Evolutionary conservation across 1,284 basidiomycete genomes (phyloP).

Genomic region (Tetrapyrgos nigripes): DNA sequence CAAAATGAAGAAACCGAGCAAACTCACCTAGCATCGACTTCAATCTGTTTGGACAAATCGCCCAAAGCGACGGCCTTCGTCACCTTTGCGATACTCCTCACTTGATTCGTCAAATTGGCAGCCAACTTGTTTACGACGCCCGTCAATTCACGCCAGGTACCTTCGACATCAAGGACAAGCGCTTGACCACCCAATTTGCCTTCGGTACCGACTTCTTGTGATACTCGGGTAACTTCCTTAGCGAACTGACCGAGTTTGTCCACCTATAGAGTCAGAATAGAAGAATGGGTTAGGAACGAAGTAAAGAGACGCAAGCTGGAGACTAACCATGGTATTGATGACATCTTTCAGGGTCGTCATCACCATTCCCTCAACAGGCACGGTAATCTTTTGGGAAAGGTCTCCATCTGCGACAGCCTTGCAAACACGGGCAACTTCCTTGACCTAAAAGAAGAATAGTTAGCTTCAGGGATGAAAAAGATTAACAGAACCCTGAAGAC

Average conservation of each 20-base stretch:
- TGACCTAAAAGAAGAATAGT: conserved; percentile 49
- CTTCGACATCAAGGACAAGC: conserved; percentile 91
- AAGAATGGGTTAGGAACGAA: conserved; percentile 14
- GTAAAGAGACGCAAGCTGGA: not conserved
- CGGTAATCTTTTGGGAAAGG: conserved; percentile 95
- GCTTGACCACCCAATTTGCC: conserved; percentile 94
- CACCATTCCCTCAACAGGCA: conserved; percentile 94
- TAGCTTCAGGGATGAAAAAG: not conserved
- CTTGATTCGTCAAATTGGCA: conserved; percentile 93
- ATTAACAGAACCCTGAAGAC: not conserved
- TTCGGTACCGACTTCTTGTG: conserved; percentile 93
- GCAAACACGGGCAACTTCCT: conserved; percentile 88
- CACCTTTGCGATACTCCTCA: conserved; percentile 90
- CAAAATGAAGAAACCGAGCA: conserved; percentile 2
- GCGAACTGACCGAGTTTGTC: conserved; percentile 85
- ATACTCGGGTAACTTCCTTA: conserved; percentile 86
- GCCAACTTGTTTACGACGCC: conserved; percentile 92
- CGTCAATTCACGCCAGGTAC: conserved; percentile 92
- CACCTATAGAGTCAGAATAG: conserved; percentile 46
- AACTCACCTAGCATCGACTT: conserved; percentile 79
- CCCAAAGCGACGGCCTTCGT: conserved; percentile 98
- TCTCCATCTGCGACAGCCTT: conserved; percentile 96
- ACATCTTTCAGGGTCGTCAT: conserved; percentile 99
- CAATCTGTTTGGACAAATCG: conserved; percentile 95
- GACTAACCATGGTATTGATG: conserved; percentile 91